These are phyloP conservation scores for Morella rubra DNA, from an alignment of 306 rosid species.

Conservation along the genomic window DNA sequence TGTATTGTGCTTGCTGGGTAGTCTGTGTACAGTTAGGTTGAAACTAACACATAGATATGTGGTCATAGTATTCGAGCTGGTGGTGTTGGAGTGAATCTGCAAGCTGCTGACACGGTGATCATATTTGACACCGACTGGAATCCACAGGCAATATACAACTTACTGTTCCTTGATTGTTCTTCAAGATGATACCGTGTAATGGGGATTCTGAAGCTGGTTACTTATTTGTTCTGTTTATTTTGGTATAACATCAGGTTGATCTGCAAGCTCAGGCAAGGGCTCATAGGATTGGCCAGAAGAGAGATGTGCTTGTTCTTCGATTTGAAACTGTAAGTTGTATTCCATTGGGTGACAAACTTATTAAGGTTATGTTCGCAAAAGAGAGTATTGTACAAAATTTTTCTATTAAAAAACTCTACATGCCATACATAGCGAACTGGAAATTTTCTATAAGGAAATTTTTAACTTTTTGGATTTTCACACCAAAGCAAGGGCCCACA, in stretches of 20 bases:
- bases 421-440: too few species aligned
- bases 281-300: conserved; percentile 99
- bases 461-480: too few species aligned
- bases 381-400: too few species aligned
- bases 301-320: conserved; percentile 97
- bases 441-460: too few species aligned
- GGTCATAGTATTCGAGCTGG: conserved; percentile 90
- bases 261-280: conserved; percentile 99
- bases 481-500: too few species aligned
- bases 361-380: background rate
- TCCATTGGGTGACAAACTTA: conserved; percentile 12
- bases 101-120: conserved; percentile 99
- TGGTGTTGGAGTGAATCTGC: conserved; percentile 99
- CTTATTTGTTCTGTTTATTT: conserved; percentile 13
- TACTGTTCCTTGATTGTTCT: conserved; percentile 16
- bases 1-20: background rate
- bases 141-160: conserved; percentile 73
- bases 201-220: conserved; percentile 22
- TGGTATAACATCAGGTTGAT: conserved; percentile 74
- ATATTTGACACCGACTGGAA: conserved; percentile 99
- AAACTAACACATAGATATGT: conserved; percentile 29
- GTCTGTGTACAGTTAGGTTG: background rate
- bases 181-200: conserved; percentile 5
- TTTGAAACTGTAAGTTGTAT: conserved; percentile 84
- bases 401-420: too few species aligned